Conservation (phyloP, 2,329 filamentous ascomycete genomes). For the Ophiostoma ulmi region DNA sequence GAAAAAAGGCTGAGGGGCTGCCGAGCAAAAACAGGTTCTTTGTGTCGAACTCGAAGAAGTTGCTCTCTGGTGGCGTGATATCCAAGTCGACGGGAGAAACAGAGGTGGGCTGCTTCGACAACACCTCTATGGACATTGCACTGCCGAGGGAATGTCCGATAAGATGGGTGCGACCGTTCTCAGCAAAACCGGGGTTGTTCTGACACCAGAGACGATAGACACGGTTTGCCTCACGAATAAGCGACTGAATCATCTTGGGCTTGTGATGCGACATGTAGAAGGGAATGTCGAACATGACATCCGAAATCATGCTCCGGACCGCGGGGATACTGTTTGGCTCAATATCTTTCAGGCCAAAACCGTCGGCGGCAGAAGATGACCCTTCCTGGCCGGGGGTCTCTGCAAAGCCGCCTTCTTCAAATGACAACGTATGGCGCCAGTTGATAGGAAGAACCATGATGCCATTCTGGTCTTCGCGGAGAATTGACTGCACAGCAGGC, state of each 20-base stretch:
- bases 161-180: constrained; percentile 79
- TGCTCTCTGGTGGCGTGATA: constrained; percentile 41
- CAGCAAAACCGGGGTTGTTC: constrained; percentile 82
- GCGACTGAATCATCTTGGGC: constrained; percentile 84
- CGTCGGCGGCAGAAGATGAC: constrained; percentile 53
- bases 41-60: constrained; percentile 79
- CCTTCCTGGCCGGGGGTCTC: constrained; percentile 41
- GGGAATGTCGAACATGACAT: constrained; percentile 97
- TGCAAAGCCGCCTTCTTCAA: constrained; percentile 65
- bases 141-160: constrained; percentile 92
- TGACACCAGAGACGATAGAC: constrained; percentile 94
- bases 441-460: constrained; percentile 94
- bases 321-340: constrained; percentile 86
- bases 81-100: constrained; percentile 49
- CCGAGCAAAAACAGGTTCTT: constrained; percentile 84
- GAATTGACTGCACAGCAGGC: constrained; percentile 65
- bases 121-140: constrained; percentile 87
- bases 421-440: constrained; percentile 82
- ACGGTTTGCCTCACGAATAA: constrained; percentile 85
- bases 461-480: constrained; percentile 73
- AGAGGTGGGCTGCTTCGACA: constrained; percentile 79
- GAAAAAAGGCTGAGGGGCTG: constrained; percentile 87
- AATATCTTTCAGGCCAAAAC: constrained; percentile 73
- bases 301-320: constrained; percentile 88
- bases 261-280: constrained; percentile 98